Percentiles rank a stretch among this genome's conserved stretches.
Conservation (phyloP, 495 filamentous ascomycete species). For the Xylaria cubensis region DNA sequence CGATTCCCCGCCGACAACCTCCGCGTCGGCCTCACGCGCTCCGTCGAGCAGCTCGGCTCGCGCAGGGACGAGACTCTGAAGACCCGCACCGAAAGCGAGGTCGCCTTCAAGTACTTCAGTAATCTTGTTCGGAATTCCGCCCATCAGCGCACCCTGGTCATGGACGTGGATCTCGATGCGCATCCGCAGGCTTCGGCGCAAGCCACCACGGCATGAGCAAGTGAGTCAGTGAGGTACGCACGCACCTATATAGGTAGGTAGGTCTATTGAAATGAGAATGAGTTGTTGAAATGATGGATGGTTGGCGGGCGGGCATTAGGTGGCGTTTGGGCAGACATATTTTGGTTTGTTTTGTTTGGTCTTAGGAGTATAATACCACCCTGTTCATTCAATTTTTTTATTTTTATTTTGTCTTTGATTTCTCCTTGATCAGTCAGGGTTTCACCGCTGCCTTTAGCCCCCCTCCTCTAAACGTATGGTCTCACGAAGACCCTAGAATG, state of each 20-base stretch:
- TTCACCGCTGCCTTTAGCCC: background rate
- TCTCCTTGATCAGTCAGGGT: background rate
- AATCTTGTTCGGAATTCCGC: constrained; percentile 81
- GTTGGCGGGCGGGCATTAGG: constrained; percentile 8
- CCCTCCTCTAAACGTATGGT: background rate
- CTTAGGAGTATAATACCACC: constrained; percentile 17
- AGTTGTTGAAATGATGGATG: background rate
- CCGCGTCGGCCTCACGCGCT: constrained; percentile 76
- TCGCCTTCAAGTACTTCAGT: constrained; percentile 83
- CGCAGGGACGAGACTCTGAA: constrained; percentile 82
- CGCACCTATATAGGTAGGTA: background rate
- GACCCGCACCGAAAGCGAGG: constrained; percentile 73
- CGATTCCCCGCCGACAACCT: constrained; percentile 84
- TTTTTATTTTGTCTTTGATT: background rate
- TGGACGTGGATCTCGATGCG: constrained; percentile 81
- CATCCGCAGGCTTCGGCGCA: constrained; percentile 51
- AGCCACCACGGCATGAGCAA: background rate
- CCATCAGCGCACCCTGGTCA: constrained; percentile 74
- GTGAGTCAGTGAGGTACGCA: too few species aligned
- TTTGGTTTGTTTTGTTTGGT: background rate
- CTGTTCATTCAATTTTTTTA: constrained; percentile 10
- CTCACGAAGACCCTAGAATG: background rate
- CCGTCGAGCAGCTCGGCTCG: constrained; percentile 78
- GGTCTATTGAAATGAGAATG: background rate
- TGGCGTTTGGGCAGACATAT: constrained; percentile 17